Percentiles rank a stretch among this genome's conserved stretches.
phyloP scores from a whole-genome alignment of 31 red algal genomes.

The Bonnemaisonia californica region DNA sequence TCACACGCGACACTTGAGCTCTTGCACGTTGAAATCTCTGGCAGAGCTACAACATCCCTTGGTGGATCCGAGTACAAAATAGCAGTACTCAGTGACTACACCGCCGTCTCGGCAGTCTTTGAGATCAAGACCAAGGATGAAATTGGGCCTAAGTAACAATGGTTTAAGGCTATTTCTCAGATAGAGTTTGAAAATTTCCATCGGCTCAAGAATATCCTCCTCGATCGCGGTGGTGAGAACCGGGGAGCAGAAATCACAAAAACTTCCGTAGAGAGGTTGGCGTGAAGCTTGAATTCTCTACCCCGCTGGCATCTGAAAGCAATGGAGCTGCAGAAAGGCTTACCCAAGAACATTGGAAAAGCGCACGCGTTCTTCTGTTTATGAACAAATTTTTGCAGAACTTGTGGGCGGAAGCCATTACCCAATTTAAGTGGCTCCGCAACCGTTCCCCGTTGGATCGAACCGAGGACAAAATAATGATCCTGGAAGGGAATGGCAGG shows the following conservation, averaged over 20 bases:
- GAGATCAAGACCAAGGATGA: background rate
- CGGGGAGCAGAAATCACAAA: background rate
- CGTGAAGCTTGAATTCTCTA: background rate
- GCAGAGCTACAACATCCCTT: background rate
- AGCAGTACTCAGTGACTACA: background rate
- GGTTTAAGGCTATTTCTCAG: background rate
- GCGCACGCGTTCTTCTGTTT: slow-evolving; percentile 3
- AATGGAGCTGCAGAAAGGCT: slow-evolving; percentile 10
- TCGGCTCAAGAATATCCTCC: background rate
- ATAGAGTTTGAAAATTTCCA: background rate
- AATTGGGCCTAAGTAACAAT: background rate
- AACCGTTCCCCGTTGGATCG: slow-evolving; percentile 6
- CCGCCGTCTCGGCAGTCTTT: background rate
- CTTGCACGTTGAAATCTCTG: background rate
- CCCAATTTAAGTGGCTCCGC: slow-evolving; percentile 21
- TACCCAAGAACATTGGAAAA: background rate
- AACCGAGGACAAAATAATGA: background rate
- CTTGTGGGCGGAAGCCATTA: slow-evolving; percentile 17
- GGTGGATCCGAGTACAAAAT: background rate
- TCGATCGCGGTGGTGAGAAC: background rate
- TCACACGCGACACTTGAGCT: background rate
- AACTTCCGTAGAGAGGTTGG: background rate
- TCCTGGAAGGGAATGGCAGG: background rate
- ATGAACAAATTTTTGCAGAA: background rate
- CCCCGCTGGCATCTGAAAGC: background rate